Percentiles rank a stretch among this genome's conserved stretches.
These are phyloP conservation scores for Hypoxylon subgilvum DNA, from an alignment of 495 filamentous ascomycete species.

Conservation along the genomic window DNA sequence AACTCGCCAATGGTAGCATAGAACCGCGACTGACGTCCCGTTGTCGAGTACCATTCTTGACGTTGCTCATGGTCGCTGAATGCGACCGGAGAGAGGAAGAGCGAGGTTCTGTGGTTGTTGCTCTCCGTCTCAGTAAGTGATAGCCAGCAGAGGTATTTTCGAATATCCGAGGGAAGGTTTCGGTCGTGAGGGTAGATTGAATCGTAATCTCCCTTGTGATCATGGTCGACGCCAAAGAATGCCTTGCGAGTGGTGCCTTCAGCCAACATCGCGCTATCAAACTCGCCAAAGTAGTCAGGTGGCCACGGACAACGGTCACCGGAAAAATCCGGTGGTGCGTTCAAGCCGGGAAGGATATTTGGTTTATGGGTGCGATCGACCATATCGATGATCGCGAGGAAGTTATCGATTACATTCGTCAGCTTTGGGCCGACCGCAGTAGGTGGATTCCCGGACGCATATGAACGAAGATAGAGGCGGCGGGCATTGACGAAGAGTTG, in stretches of 20 bases:
- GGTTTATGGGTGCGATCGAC: not conserved
- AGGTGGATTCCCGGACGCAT: not conserved
- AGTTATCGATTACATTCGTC: conserved; percentile 3
- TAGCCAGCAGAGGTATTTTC: conserved; percentile 21
- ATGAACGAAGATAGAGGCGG: no score
- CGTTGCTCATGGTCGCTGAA: conserved; percentile 18
- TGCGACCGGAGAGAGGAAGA: conserved; percentile 30
- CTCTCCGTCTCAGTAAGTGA: conserved; percentile 1
- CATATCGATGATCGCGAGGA: conserved; percentile 3
- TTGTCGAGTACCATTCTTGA: conserved; percentile 17
- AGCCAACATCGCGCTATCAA: conserved; percentile 22
- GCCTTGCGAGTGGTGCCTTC: not conserved
- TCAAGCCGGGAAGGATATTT: not conserved
- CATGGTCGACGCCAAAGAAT: conserved; percentile 18
- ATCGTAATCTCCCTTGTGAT: not conserved
- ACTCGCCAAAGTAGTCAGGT: conserved; percentile 3
- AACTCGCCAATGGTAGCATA: conserved; percentile 28
- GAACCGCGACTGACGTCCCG: conserved; percentile 24
- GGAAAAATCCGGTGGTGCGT: not conserved
- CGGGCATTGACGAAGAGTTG: no score
- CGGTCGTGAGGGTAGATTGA: conserved; percentile 18
- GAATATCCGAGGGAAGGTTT: not conserved
- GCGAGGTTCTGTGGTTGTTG: not conserved
- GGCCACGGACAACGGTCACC: not conserved
- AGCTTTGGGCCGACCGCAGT: not conserved